A percentile compares a stretch with the other conserved stretches of the same genome.
Conservation (phyloP, 305 asterid genomes). For the Rubia balearica region DNA sequence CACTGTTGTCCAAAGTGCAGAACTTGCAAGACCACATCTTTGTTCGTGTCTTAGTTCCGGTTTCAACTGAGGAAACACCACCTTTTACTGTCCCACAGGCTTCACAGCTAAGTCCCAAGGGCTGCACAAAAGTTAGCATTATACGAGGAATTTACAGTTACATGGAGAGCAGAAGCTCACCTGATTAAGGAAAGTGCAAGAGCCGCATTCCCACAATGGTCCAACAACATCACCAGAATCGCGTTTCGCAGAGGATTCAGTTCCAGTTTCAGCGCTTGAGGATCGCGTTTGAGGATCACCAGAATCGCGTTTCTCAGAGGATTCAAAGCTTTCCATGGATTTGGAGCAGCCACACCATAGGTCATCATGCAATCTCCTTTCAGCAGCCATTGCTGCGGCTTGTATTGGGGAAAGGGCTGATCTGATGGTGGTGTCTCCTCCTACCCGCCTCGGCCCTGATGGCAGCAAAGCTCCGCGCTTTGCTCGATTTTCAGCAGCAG, state of each 20-base stretch:
- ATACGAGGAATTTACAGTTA: neutral
- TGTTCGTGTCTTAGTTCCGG: conserved; percentile 7
- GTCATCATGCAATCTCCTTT: conserved; percentile 72
- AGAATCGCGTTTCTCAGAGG: conserved; percentile 18
- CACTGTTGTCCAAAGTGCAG: conserved; percentile 56
- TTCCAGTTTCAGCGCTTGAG: neutral
- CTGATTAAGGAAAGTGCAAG: conserved; percentile 61
- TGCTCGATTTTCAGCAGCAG: conserved; percentile 63
- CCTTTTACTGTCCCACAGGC: conserved; percentile 27
- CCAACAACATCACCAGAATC: conserved; percentile 19
- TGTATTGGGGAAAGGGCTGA: conserved; percentile 62
- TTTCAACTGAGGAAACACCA: neutral
- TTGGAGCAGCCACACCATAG: conserved; percentile 77
- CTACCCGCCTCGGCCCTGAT: conserved; percentile 58
- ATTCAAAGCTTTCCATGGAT: conserved; percentile 29
- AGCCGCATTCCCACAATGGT: conserved; percentile 48
- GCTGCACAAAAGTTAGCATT: conserved; percentile 29
- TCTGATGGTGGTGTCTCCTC: conserved; percentile 62
- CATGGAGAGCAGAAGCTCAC: conserved; percentile 22
- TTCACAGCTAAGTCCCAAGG: conserved; percentile 45
- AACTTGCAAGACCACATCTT: conserved; percentile 67
- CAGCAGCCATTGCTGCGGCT: conserved; percentile 97
- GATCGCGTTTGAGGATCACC: neutral
- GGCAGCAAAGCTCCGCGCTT: conserved; percentile 39
- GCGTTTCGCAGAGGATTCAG: conserved; percentile 1